These are phyloP conservation scores for Curvularia sp. DNA, from an alignment of 2,329 filamentous ascomycete genomes.

Conservation along the genomic window DNA sequence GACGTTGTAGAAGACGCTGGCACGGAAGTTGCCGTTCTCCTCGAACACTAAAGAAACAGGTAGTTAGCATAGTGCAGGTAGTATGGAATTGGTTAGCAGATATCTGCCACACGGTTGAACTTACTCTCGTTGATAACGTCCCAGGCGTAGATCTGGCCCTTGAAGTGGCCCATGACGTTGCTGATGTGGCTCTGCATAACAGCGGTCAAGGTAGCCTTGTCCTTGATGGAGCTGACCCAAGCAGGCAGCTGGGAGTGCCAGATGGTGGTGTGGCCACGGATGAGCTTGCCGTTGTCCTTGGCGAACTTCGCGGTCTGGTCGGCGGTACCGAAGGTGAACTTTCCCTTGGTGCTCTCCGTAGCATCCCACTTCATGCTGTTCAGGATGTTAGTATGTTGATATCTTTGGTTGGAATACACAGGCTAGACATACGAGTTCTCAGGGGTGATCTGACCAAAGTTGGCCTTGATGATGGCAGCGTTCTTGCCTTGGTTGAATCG, in stretches of 20 bases:
- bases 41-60: constrained; percentile 56
- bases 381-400: too few species aligned
- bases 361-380: constrained; percentile 76
- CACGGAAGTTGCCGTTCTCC: constrained; percentile 66
- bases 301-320: constrained; percentile 66
- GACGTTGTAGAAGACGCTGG: constrained; percentile 70
- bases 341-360: constrained; percentile 55
- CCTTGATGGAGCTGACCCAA: constrained; percentile 66
- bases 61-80: too few species aligned
- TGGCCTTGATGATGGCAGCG: constrained; percentile 64
- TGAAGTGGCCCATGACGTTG: constrained; percentile 65
- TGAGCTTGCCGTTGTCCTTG: constrained; percentile 64
- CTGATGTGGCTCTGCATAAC: constrained; percentile 69
- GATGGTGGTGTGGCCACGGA: constrained; percentile 71
- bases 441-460: constrained; percentile 71
- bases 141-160: constrained; percentile 70
- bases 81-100: too few species aligned
- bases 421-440: too few species aligned
- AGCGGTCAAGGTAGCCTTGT: constrained; percentile 61
- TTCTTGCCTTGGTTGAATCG: constrained; percentile 61
- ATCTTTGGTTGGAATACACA: too few species aligned
- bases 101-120: too few species aligned
- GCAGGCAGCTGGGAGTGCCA: constrained; percentile 64
- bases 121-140: constrained; percentile 69
- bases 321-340: constrained; percentile 60